Evolutionary conservation across 2,329 filamentous ascomycete genomes (phyloP).

Genomic region (Ophiognomonia clavigignenti-juglandacearum): DNA sequence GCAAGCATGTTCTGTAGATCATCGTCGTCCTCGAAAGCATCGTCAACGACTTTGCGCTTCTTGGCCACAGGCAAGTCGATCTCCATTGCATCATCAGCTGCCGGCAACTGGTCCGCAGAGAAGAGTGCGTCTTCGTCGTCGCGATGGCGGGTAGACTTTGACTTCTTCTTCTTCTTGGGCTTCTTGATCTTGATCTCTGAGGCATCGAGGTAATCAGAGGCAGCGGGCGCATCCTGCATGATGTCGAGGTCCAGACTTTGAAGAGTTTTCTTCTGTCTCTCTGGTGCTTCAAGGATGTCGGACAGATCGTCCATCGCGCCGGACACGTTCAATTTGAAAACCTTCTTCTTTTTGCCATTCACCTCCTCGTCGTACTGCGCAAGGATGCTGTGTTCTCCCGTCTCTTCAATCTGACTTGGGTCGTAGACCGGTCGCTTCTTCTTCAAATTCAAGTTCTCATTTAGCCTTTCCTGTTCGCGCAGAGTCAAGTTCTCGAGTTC

Average conservation of each 20-base stretch:
- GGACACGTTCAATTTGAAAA: constrained; percentile 76
- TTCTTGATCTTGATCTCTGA: constrained; percentile 92
- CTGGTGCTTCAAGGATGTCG: constrained; percentile 41
- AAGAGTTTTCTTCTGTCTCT: constrained; percentile 55
- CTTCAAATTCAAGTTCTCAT: constrained; percentile 77
- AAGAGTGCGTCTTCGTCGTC: constrained; percentile 58
- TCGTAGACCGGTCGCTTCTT: constrained; percentile 90
- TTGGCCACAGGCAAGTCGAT: constrained; percentile 52
- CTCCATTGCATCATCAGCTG: constrained; percentile 62
- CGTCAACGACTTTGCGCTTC: constrained; percentile 62
- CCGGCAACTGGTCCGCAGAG: constrained; percentile 31
- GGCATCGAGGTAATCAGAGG: constrained; percentile 84
- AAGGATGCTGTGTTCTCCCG: constrained; percentile 63
- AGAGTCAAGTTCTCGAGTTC: constrained; percentile 77
- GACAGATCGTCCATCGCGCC: constrained; percentile 64
- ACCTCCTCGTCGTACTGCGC: constrained; percentile 97
- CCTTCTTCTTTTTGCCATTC: constrained; percentile 80
- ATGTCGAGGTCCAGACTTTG: constrained; percentile 76
- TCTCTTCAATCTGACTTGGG: constrained; percentile 67
- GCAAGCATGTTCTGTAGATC: constrained; percentile 84
- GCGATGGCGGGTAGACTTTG: constrained; percentile 68
- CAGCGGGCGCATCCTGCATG: constrained; percentile 49
- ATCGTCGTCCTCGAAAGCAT: constrained; percentile 81
- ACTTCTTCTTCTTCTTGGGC: constrained; percentile 88
- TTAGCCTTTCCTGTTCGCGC: constrained; percentile 65